Conservation (phyloP, 768 basidiomycete genomes). For the Pulveroboletus sp. region DNA sequence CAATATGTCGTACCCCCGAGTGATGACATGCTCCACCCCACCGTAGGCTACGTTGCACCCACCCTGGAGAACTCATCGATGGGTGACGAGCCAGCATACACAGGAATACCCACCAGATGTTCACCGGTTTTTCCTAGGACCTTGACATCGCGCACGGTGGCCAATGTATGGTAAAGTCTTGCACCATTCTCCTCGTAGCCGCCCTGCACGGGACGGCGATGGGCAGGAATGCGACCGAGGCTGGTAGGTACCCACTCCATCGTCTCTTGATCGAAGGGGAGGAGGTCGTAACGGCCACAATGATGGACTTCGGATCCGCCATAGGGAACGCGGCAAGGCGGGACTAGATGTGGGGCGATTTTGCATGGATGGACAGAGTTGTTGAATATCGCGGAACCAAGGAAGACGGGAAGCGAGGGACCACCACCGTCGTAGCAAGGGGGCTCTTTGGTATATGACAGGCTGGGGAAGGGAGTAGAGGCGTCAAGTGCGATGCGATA, state of each 20-base stretch:
- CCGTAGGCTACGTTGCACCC: slow-evolving; percentile 40
- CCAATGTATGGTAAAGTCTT: slow-evolving; percentile 67
- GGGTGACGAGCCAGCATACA: neutral
- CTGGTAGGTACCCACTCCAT: slow-evolving; percentile 75
- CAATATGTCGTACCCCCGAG: slow-evolving; percentile 41
- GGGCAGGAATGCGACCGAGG: slow-evolving; percentile 54
- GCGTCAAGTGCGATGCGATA: slow-evolving; percentile 53
- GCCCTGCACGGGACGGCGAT: slow-evolving; percentile 60
- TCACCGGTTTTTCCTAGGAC: slow-evolving; percentile 74
- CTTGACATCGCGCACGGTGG: slow-evolving; percentile 41
- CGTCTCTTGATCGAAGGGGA: slow-evolving; percentile 58
- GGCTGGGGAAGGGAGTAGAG: slow-evolving; percentile 36
- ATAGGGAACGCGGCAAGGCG: slow-evolving; percentile 52
- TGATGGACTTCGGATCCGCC: slow-evolving; percentile 60
- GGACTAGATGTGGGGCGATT: slow-evolving; percentile 57
- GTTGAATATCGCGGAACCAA: slow-evolving; percentile 68
- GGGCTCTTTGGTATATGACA: slow-evolving; percentile 41
- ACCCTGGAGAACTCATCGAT: slow-evolving; percentile 24
- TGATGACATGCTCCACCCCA: slow-evolving; percentile 35
- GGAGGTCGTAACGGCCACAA: slow-evolving; percentile 64
- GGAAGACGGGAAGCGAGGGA: slow-evolving; percentile 47
- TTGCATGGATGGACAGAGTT: slow-evolving; percentile 81
- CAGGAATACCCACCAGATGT: slow-evolving; percentile 50
- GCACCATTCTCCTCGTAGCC: slow-evolving; percentile 68
- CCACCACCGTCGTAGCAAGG: slow-evolving; percentile 56